Evolutionary conservation across 208 protist genomes (phyloP).

Genomic region (Eutreptiella sp.): DNA sequence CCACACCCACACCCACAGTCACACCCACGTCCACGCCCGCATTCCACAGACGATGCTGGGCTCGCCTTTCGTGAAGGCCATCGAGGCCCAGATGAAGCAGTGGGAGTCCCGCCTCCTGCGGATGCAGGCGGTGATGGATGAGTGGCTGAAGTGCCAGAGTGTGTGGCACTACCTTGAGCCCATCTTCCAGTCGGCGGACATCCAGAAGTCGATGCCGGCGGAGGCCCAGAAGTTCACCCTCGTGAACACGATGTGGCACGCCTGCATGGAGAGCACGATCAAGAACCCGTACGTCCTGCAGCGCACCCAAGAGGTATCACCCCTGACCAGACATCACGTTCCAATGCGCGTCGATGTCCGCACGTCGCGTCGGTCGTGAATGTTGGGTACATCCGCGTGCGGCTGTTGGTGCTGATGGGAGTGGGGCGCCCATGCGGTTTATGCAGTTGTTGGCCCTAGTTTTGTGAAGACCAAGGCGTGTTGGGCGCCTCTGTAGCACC

Average conservation of each 20-base stretch:
- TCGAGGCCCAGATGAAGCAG: conserved; percentile 77
- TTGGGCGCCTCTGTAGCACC: no score
- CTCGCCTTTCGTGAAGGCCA: conserved; percentile 78
- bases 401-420: no score
- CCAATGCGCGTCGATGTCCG: no score
- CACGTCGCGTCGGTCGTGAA: no score
- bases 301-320: conserved; percentile 76
- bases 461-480: no score
- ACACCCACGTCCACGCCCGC: no score
- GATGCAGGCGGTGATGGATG: conserved; percentile 85
- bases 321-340: no score
- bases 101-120: conserved; percentile 83
- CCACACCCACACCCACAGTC: no score
- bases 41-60: conserved; percentile 89
- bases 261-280: conserved; percentile 79
- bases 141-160: conserved; percentile 90
- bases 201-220: conserved; percentile 86
- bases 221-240: conserved; percentile 84
- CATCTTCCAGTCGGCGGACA: conserved; percentile 91
- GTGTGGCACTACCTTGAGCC: conserved; percentile 93
- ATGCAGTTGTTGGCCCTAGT: no score
- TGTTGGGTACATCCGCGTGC: no score
- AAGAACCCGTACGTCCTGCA: conserved; percentile 71
- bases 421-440: no score
- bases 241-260: conserved; percentile 84